phyloP scores from a whole-genome alignment of 1,284 basidiomycete genomes.

The Moniliella sp. region DNA sequence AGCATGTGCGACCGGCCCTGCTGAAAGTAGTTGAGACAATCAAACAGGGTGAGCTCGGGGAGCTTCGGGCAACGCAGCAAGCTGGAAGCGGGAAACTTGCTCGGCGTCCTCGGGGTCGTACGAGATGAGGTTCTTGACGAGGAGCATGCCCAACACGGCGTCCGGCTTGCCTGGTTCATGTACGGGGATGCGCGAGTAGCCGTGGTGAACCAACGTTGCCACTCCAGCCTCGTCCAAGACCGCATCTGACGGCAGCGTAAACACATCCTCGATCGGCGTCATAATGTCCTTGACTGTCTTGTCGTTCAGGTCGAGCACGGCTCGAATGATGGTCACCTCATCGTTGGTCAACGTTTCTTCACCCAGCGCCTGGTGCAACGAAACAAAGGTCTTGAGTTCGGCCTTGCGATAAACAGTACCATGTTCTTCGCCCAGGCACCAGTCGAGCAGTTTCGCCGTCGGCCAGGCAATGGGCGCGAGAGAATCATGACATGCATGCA shows the following conservation, averaged over 20 bases:
- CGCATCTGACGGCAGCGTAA: conserved; percentile 52
- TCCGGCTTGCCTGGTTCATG: conserved; percentile 54
- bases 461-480: conserved; percentile 38
- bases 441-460: conserved; percentile 34
- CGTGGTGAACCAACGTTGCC: conserved; percentile 44
- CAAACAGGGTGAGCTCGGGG: conserved; percentile 49
- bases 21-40: conserved; percentile 43
- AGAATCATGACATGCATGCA: conserved; percentile 35
- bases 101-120: conserved; percentile 66
- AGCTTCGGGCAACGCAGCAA: conserved; percentile 66
- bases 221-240: conserved; percentile 55
- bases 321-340: conserved; percentile 49
- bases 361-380: conserved; percentile 52
- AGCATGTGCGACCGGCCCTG: conserved; percentile 81
- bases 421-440: conserved; percentile 37
- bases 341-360: conserved; percentile 56
- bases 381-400: conserved; percentile 70
- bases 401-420: conserved; percentile 35
- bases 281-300: conserved; percentile 53
- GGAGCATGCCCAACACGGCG: conserved; percentile 64
- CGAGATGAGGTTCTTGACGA: conserved; percentile 52
- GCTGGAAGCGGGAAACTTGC: conserved; percentile 43
- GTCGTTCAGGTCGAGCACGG: conserved; percentile 32
- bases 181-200: conserved; percentile 81
- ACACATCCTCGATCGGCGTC: conserved; percentile 46